These are phyloP conservation scores for Monosporozyma solicola DNA, from an alignment of 805 yeast genomes.

Conservation along the genomic window DNA sequence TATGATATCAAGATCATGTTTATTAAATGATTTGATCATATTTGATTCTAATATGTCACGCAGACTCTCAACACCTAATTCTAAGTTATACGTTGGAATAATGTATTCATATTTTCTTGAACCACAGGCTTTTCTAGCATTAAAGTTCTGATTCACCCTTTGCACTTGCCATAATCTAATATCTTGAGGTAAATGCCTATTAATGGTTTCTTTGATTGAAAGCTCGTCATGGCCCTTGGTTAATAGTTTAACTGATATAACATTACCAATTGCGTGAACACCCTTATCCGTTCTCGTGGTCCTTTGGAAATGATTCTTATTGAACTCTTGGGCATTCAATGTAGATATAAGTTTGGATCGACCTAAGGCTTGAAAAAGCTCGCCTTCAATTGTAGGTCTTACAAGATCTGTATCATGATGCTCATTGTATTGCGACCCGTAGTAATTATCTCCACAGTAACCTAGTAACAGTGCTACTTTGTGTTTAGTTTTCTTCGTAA, in stretches of 20 bases:
- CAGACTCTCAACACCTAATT: not conserved
- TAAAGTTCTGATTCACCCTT: conserved; percentile 74
- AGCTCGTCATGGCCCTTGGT: conserved; percentile 42
- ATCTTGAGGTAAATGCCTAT: conserved; percentile 60
- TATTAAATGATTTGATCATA: not conserved
- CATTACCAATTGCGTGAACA: conserved; percentile 95
- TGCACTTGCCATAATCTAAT: conserved; percentile 83
- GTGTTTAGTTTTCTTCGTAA: conserved; percentile 54
- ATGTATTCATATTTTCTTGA: conserved; percentile 82
- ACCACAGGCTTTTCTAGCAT: conserved; percentile 80
- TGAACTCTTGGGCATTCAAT: conserved; percentile 79
- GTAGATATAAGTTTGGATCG: conserved; percentile 81
- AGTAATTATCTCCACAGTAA: conserved; percentile 92
- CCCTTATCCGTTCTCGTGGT: conserved; percentile 92
- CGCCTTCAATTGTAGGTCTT: conserved; percentile 77
- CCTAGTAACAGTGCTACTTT: conserved; percentile 89
- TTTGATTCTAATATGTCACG: not conserved
- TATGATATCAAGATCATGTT: not conserved
- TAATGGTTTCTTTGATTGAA: conserved; percentile 58
- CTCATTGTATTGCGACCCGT: conserved; percentile 91
- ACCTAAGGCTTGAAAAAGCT: conserved; percentile 70
- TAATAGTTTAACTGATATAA: conserved; percentile 74
- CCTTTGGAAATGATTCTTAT: conserved; percentile 78
- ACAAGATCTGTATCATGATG: conserved; percentile 35
- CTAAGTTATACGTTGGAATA: conserved; percentile 59